Base-by-base conservation (phyloP, 805 yeast genomes). In the Saccharomycopsis capsularis region DNA sequence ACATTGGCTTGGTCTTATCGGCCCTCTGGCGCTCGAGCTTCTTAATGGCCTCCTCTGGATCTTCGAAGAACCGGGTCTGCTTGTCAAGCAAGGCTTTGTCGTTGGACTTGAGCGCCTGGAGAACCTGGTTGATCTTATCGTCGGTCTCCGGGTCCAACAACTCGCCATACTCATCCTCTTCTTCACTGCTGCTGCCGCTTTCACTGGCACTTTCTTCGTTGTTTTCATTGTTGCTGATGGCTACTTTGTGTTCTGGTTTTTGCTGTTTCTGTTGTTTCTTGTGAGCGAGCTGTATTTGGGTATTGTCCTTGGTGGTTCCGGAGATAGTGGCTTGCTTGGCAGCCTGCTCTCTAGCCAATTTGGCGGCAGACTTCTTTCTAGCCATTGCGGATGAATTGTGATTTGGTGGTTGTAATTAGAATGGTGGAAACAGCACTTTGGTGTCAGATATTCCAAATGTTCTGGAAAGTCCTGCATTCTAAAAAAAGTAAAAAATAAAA, bases 101-200 rank as follows among this genome's bases (percentile, higher is more conserved):
- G 46, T 86, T 81, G 2, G 70, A 70, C 59, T 77, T 79, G 52
- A 93, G 74, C 0, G 96, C 84, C 16, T 68, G 60, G 44, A 93
- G 64, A 2, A 93, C 95, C 39, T 80, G 73, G 45, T 74, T 71
- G 56, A 93, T 81, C 22, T 95, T 95, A 18, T 72, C 65, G 55
- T 93, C 97, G 7, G 93, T 86, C 44, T 85, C 89, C 42, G 79
- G 88, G 0, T 97, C 91, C 46, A 87, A 73, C 44, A 93, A 69
- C 27, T 89, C 95, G 46, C 96, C 99, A 56, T 65, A 82, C 52
- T 90, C 96, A 62, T 93, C 99, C 66, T 91, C 99, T 3, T 81
- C 88, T 61, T 87, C 95, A 29, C 62, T 19, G 18, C 47, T 44
- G 25, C 48, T 42, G 23, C 22, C 45, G n/a, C 7, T 23, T 6